A percentile compares a stretch with the other conserved stretches of the same genome.
These are phyloP conservation scores for Terfezia boudieri DNA, from an alignment of 495 filamentous ascomycete species.

Conservation along the genomic window DNA sequence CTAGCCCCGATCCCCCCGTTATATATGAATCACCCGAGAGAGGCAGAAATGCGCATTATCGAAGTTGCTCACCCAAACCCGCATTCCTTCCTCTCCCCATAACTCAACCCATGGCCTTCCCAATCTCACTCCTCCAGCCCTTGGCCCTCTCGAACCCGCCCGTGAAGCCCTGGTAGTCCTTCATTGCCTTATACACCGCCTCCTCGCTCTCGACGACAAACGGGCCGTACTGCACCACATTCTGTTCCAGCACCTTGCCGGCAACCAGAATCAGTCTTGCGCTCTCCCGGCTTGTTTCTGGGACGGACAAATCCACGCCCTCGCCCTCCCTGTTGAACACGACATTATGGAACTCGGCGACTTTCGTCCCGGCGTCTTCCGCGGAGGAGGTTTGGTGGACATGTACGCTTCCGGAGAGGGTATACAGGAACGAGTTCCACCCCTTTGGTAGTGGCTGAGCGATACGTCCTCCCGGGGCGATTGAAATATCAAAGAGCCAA, in stretches of 20 bases:
- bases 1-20: too few relatives aligned
- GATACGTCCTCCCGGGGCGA: conserved; percentile 55
- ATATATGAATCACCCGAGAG: too few relatives aligned
- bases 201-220: conserved; percentile 73
- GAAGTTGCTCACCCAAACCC: too few relatives aligned
- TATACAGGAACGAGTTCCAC: conserved; percentile 87
- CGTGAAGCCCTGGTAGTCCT: conserved; percentile 58
- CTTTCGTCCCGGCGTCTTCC: conserved; percentile 22
- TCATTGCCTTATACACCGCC: conserved; percentile 73
- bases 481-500: conserved; percentile 73
- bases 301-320: conserved; percentile 27
- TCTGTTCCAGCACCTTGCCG: conserved; percentile 70
- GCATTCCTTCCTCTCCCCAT: too few relatives aligned
- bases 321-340: conserved; percentile 65
- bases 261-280: background rate
- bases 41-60: too few relatives aligned
- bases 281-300: background rate
- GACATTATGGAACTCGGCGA: conserved; percentile 64
- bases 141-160: conserved; percentile 83
- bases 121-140: conserved; percentile 82
- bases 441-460: conserved; percentile 50
- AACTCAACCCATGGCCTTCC: conserved; percentile 13
- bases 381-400: conserved; percentile 37
- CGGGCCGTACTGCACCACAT: conserved; percentile 86
- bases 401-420: conserved; percentile 41